Evolutionary conservation across 1,139 yeast species (phyloP).

Genomic region (Candida gigantensis): DNA sequence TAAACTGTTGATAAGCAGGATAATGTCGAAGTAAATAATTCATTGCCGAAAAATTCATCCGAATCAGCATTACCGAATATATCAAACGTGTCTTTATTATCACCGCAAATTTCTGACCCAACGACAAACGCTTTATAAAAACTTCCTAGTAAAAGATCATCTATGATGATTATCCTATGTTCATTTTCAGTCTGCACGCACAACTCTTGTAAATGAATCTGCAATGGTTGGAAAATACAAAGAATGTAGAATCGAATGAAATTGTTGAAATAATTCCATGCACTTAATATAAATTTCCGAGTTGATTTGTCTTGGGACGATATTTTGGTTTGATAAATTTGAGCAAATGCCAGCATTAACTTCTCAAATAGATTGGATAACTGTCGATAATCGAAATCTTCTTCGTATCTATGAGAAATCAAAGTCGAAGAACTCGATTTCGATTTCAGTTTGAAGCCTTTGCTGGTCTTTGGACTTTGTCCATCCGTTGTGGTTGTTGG

Average conservation of each 20-base stretch:
- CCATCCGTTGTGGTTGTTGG: background rate
- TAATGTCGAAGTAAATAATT: background rate
- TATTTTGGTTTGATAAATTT: slow-evolving; percentile 20
- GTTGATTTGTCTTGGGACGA: slow-evolving; percentile 9
- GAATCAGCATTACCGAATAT: slow-evolving; percentile 4
- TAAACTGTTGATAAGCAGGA: background rate
- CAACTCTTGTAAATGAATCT: slow-evolving; percentile 22
- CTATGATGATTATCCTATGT: background rate
- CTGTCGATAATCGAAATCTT: slow-evolving; percentile 29
- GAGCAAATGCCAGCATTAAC: slow-evolving; percentile 26
- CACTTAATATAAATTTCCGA: slow-evolving; percentile 8
- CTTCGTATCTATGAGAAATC: slow-evolving; percentile 8
- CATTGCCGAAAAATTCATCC: background rate
- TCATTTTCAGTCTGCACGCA: slow-evolving; percentile 12
- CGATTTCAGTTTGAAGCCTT: background rate
- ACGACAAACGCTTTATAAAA: slow-evolving; percentile 4
- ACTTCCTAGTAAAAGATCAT: slow-evolving; percentile 2
- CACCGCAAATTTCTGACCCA: background rate
- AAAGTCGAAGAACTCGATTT: background rate
- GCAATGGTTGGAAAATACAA: slow-evolving; percentile 33
- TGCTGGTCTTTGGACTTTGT: background rate
- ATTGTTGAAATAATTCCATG: slow-evolving; percentile 38
- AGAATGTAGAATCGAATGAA: slow-evolving; percentile 31
- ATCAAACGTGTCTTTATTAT: background rate
- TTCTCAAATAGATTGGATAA: slow-evolving; percentile 35